phyloP scores from a whole-genome alignment of 129 eudicot species.

The Rutidosis leptorrhynchoides region DNA sequence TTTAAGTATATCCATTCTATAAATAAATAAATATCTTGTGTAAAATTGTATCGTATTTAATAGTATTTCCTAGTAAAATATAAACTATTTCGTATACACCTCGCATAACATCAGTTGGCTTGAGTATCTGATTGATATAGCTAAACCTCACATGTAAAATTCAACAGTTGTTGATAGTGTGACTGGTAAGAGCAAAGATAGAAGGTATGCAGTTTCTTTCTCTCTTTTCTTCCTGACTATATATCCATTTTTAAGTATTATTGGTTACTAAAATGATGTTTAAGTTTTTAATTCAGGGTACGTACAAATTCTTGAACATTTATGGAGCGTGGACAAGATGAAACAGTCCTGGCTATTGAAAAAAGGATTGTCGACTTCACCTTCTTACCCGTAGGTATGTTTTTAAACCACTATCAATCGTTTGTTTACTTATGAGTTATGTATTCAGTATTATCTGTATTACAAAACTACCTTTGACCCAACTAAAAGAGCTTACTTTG shows the following conservation, averaged over 20 bases:
- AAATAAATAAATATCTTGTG: too few relatives aligned
- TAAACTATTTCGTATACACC: too few relatives aligned
- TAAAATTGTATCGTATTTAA: too few relatives aligned
- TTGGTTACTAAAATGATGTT: neutral
- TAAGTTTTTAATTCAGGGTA: neutral
- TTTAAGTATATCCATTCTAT: too few relatives aligned
- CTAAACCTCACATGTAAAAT: slow-evolving; percentile 10
- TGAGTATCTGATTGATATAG: slow-evolving; percentile 4
- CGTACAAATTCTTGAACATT: slow-evolving; percentile 6
- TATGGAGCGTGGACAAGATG: slow-evolving; percentile 10
- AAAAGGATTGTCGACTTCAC: too few relatives aligned
- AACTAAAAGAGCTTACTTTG: too few relatives aligned
- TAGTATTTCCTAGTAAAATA: too few relatives aligned
- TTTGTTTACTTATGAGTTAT: neutral
- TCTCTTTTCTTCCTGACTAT: neutral
- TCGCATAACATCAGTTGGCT: too few relatives aligned
- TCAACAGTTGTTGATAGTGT: neutral
- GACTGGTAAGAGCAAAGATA: slow-evolving; percentile 2
- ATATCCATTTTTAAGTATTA: too few relatives aligned
- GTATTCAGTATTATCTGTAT: neutral
- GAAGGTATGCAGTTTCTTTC: neutral
- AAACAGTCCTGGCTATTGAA: neutral
- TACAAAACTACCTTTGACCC: neutral
- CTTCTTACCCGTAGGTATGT: slow-evolving; percentile 11
- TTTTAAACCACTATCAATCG: neutral